Evolutionary conservation across 164 flowering plant genomes (phyloP).

Genomic region (Brasenia schreberi): DNA sequence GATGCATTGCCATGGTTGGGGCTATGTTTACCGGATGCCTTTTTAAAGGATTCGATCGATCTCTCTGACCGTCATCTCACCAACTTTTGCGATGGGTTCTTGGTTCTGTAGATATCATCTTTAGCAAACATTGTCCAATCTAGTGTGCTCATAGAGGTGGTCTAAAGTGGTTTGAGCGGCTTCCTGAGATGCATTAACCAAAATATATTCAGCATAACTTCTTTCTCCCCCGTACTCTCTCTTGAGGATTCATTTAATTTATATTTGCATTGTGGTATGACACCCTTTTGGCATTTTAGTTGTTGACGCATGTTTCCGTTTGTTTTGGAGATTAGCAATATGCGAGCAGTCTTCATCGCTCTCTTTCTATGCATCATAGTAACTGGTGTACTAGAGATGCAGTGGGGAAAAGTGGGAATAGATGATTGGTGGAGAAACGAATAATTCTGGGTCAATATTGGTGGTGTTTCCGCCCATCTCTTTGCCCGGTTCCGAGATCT

Average conservation of each 20-base stretch:
- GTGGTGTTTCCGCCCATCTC: no score
- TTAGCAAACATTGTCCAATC: slow-evolving; percentile 12
- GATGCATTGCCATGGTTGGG: slow-evolving; percentile 23
- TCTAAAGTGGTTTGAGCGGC: slow-evolving; percentile 6
- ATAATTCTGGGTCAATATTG: no score
- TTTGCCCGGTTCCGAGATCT: no score
- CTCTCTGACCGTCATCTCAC: slow-evolving; percentile 20
- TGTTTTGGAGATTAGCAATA: slow-evolving; percentile 13
- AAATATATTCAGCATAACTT: no score
- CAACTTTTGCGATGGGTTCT: slow-evolving; percentile 22
- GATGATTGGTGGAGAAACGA: slow-evolving; percentile 14
- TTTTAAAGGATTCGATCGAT: slow-evolving; percentile 22
- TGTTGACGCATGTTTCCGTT: neutral
- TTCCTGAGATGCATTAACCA: no score
- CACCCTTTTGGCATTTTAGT: no score
- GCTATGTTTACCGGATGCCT: slow-evolving; percentile 20
- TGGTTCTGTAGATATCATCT: slow-evolving; percentile 22
- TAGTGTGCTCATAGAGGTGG: slow-evolving; percentile 18
- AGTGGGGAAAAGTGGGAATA: slow-evolving; percentile 29
- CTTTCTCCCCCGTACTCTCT: no score
- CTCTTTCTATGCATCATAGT: slow-evolving; percentile 16
- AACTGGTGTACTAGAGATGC: slow-evolving; percentile 37
- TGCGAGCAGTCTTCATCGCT: slow-evolving; percentile 11
- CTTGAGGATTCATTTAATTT: no score
- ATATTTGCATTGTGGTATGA: no score